These are phyloP conservation scores for Cnidoscolus chayamansa DNA, from an alignment of 441 rosid genomes.

Conservation along the genomic window DNA sequence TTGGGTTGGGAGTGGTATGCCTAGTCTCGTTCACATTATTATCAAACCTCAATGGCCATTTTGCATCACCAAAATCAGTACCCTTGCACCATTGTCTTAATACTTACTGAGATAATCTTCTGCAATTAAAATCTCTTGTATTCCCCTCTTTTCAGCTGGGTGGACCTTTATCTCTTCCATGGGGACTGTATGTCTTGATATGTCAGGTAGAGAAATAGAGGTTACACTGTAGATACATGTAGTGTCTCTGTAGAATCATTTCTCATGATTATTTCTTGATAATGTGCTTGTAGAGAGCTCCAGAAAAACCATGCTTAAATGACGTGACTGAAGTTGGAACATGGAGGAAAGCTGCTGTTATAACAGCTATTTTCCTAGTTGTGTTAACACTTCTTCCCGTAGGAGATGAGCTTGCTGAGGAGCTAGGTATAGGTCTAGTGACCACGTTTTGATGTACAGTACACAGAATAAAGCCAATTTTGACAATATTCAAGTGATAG, in stretches of 20 bases:
- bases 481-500: conserved; percentile 22
- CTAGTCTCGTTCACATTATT: neutral
- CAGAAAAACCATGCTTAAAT: conserved; percentile 85
- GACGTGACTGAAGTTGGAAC: conserved; percentile 92
- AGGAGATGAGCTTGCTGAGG: conserved; percentile 95
- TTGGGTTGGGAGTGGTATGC: conserved; percentile 92
- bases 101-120: neutral
- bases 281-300: conserved; percentile 54
- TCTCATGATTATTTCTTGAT: neutral
- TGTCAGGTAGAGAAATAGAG: conserved; percentile 59
- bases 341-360: conserved; percentile 74
- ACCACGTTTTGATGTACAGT: conserved; percentile 51
- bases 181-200: conserved; percentile 89
- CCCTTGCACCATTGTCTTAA: neutral
- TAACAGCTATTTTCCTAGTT: conserved; percentile 51
- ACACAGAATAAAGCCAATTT: conserved; percentile 32
- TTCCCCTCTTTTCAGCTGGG: conserved; percentile 53
- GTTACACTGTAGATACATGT: neutral
- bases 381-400: conserved; percentile 77
- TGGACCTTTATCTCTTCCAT: conserved; percentile 90
- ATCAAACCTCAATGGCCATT: neutral
- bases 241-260: neutral
- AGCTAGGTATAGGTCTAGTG: conserved; percentile 86
- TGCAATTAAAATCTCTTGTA: conserved; percentile 1
- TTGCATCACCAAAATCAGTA: neutral